phyloP scores from a whole-genome alignment of 192 early-diverging fungal genomes.

The Coemansia sp. region DNA sequence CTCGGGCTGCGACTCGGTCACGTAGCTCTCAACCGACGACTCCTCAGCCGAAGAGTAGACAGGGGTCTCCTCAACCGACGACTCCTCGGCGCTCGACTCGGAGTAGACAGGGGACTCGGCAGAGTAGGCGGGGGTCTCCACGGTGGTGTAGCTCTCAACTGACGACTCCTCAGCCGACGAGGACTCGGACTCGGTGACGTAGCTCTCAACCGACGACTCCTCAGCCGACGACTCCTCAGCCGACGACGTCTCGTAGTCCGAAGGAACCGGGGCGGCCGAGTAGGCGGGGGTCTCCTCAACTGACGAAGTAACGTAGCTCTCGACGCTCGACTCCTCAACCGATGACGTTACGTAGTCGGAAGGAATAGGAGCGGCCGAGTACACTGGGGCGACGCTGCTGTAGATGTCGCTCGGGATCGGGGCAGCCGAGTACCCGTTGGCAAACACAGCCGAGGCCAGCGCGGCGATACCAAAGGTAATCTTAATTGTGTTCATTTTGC shows the following conservation, averaged over 20 bases:
- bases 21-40: constrained; percentile 14
- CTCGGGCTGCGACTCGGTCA: constrained; percentile 3
- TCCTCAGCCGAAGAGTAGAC: no score
- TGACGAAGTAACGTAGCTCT: constrained; percentile 2
- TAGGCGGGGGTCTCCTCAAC: no score
- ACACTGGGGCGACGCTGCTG: constrained; percentile 12
- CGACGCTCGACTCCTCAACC: constrained; percentile 12
- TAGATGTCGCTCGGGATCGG: constrained; percentile 27
- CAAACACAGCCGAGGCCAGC: constrained; percentile 34
- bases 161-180: no score
- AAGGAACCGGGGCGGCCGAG: no score
- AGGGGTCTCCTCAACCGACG: no score
- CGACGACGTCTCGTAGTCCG: not conserved
- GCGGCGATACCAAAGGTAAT: constrained; percentile 44
- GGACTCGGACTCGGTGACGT: no score
- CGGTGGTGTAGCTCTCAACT: no score
- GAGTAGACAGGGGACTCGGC: no score
- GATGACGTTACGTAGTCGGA: not conserved
- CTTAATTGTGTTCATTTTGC: constrained; percentile 35
- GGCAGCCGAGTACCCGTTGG: constrained; percentile 13
- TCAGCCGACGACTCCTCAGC: constrained; percentile 2
- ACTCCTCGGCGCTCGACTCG: no score
- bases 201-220: not conserved
- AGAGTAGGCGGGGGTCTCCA: no score
- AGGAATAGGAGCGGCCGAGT: constrained; percentile 14